These are phyloP conservation scores for Quercus glauca DNA, from an alignment of 306 rosid genomes.

Conservation along the genomic window DNA sequence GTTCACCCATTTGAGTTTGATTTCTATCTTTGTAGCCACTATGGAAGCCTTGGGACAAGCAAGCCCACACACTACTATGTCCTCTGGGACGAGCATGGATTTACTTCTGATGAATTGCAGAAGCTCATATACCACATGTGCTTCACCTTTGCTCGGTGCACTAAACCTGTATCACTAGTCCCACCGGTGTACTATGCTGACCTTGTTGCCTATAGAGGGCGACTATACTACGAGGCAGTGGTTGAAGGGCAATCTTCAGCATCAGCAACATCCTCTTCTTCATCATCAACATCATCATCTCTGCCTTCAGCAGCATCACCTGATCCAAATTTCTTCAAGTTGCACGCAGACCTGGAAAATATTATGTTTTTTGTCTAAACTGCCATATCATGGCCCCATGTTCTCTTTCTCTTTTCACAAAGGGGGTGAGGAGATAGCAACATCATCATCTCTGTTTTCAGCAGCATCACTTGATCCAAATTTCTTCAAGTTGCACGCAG, in stretches of 20 bases:
- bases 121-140: constrained; percentile 70
- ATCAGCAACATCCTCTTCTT: constrained; percentile 31
- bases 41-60: constrained; percentile 77
- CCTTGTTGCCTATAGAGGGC: constrained; percentile 78
- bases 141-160: constrained; percentile 81
- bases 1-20: constrained; percentile 74
- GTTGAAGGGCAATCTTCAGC: constrained; percentile 28
- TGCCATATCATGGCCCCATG: not conserved
- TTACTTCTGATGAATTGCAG: constrained; percentile 66
- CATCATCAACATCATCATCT: constrained; percentile 16
- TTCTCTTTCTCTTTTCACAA: not conserved
- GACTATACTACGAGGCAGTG: constrained; percentile 57
- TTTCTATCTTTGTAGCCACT: constrained; percentile 73
- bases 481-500: constrained; percentile 48
- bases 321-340: constrained; percentile 34
- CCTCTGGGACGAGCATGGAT: constrained; percentile 70
- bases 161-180: constrained; percentile 75
- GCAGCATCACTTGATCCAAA: constrained; percentile 30
- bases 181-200: constrained; percentile 89
- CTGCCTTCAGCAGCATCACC: constrained; percentile 27
- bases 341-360: constrained; percentile 58
- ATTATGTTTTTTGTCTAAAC: constrained; percentile 57
- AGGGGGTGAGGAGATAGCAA: not conserved
- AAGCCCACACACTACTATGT: constrained; percentile 84
- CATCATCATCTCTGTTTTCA: constrained; percentile 18